These are phyloP conservation scores for Talaromyces borbonicus DNA, from an alignment of 495 filamentous ascomycete species.

Conservation along the genomic window DNA sequence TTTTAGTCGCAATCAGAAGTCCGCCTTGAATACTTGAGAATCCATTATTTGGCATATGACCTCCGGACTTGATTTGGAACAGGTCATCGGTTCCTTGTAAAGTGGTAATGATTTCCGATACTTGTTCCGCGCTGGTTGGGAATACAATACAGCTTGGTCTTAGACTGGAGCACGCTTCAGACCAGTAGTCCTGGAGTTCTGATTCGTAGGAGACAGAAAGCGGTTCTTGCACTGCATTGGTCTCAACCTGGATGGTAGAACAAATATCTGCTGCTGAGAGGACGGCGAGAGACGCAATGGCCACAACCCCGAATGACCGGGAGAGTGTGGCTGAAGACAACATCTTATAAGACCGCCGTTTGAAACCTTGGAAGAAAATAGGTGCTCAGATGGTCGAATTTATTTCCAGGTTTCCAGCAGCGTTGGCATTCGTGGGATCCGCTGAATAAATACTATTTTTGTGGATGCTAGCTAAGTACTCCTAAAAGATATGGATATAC, in stretches of 20 bases:
- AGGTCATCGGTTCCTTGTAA: slow-evolving; percentile 26
- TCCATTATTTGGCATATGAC: slow-evolving; percentile 35
- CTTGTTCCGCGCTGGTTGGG: slow-evolving; percentile 26
- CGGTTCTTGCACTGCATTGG: slow-evolving; percentile 15
- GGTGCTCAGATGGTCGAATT: no score
- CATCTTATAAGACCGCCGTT: no score
- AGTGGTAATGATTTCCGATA: slow-evolving; percentile 28
- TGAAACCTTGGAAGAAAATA: no score
- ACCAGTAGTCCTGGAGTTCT: slow-evolving; percentile 31
- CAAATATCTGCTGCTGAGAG: slow-evolving; percentile 24
- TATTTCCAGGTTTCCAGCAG: no score
- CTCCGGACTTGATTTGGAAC: slow-evolving; percentile 35
- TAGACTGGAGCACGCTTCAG: slow-evolving; percentile 29
- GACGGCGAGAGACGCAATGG: no score
- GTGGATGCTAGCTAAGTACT: no score
- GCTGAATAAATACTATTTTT: no score
- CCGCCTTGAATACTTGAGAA: slow-evolving; percentile 35
- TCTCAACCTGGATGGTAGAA: slow-evolving; percentile 17
- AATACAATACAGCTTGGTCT: slow-evolving; percentile 31
- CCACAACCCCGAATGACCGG: no score
- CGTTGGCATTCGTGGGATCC: no score
- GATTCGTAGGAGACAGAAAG: slow-evolving; percentile 18
- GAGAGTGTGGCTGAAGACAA: no score
- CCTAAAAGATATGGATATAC: no score
- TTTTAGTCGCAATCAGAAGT: slow-evolving; percentile 29